These are phyloP conservation scores for Pistacia vera DNA, from an alignment of 345 rosid genomes.

Conservation along the genomic window DNA sequence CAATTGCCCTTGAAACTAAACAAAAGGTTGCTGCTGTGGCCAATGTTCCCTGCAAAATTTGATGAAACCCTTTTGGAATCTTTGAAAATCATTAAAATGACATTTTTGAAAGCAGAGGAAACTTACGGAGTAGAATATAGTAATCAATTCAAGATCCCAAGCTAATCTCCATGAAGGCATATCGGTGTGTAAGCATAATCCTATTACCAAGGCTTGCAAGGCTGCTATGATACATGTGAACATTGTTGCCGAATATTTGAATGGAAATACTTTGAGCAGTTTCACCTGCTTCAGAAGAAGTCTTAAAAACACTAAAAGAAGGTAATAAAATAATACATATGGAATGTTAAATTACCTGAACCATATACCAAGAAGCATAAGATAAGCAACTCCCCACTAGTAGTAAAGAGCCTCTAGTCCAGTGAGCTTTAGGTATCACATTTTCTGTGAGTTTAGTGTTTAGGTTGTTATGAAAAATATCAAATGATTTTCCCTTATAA, in stretches of 20 bases:
- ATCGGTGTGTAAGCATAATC: constrained; percentile 35
- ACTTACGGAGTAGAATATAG: constrained; percentile 48
- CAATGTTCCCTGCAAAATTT: constrained; percentile 38
- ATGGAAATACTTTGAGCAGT: constrained; percentile 36
- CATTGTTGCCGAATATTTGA: constrained; percentile 47
- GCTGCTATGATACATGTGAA: constrained; percentile 43
- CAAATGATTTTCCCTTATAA: constrained; percentile 39
- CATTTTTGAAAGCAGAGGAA: too few species aligned
- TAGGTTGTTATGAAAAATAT: constrained; percentile 8
- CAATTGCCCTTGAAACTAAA: constrained; percentile 30
- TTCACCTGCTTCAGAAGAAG: constrained; percentile 24
- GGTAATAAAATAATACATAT: background rate
- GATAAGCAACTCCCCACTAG: constrained; percentile 35
- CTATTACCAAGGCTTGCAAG: constrained; percentile 32
- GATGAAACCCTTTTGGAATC: too few species aligned
- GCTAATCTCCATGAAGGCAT: constrained; percentile 36
- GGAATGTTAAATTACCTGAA: constrained; percentile 36
- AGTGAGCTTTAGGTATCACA: constrained; percentile 1
- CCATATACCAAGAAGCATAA: constrained; percentile 42
- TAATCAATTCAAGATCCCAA: constrained; percentile 43
- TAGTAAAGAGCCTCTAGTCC: constrained; percentile 40
- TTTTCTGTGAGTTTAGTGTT: background rate
- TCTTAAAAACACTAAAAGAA: too few species aligned
- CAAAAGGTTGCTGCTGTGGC: constrained; percentile 45
- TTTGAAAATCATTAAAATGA: too few species aligned